Conservation (phyloP, 176 grass and related monocot species). For the Oryza meyeriana region DNA sequence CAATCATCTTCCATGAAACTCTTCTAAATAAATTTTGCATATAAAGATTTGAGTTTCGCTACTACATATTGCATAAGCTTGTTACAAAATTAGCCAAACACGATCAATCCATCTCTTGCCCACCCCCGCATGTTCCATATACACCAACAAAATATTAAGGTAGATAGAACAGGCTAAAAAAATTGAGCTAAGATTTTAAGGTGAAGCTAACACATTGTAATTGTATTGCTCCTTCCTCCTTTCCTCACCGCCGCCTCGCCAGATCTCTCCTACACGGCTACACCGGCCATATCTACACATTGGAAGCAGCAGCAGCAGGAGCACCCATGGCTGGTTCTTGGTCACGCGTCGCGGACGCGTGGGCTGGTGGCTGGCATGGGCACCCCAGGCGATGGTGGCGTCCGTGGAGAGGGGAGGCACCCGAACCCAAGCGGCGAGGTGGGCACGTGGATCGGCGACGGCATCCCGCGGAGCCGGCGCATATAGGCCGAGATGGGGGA, state of each 20-base stretch:
- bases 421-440: constrained; percentile 76
- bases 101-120: constrained; percentile 28
- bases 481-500: constrained; percentile 98
- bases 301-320: constrained; percentile 12
- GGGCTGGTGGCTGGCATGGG: constrained; percentile 66
- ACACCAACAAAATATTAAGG: constrained; percentile 49
- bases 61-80: constrained; percentile 43
- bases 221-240: constrained; percentile 33
- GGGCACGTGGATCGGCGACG: constrained; percentile 47
- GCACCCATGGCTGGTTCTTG: not conserved
- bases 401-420: constrained; percentile 73
- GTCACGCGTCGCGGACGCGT: constrained; percentile 54
- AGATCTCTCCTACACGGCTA: constrained; percentile 53
- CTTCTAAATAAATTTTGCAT: constrained; percentile 29
- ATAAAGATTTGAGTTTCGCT: constrained; percentile 37
- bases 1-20: constrained; percentile 11
- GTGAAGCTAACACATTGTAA: constrained; percentile 49
- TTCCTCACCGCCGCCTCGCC: constrained; percentile 15
- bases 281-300: constrained; percentile 49
- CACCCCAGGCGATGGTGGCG: constrained; percentile 79
- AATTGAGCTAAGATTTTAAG: constrained; percentile 26
- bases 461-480: constrained; percentile 66
- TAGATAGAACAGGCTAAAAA: constrained; percentile 42
- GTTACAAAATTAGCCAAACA: constrained; percentile 46
- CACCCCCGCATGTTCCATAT: constrained; percentile 37